Evolutionary conservation across 306 rosid genomes (phyloP).

Genomic region (Canavalia ensiformis): DNA sequence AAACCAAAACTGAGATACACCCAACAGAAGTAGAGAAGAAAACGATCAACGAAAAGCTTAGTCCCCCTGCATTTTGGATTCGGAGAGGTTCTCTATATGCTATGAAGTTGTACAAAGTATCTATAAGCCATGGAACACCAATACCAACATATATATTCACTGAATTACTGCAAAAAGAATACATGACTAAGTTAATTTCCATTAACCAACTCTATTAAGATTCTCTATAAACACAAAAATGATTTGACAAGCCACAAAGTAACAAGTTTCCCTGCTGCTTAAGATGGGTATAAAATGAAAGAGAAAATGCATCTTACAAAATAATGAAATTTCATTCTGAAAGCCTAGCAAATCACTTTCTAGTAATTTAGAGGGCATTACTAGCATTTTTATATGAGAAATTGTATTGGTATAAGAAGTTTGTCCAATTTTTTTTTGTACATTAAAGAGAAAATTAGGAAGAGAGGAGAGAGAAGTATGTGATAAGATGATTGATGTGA

Average conservation of each 20-base stretch:
- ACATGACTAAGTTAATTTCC: constrained; percentile 21
- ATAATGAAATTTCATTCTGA: constrained; percentile 8
- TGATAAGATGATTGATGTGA: no score
- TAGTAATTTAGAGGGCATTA: constrained; percentile 20
- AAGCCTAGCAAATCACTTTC: not conserved
- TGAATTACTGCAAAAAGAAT: constrained; percentile 71
- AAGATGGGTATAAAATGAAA: constrained; percentile 22
- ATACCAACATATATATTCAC: constrained; percentile 96
- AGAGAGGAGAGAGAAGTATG: no score
- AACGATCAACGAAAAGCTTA: constrained; percentile 85
- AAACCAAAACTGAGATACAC: constrained; percentile 78
- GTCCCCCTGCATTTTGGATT: constrained; percentile 80
- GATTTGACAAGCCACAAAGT: constrained; percentile 36
- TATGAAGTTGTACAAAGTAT: constrained; percentile 79
- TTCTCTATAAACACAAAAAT: not conserved
- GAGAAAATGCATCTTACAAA: not conserved
- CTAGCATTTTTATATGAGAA: constrained; percentile 1
- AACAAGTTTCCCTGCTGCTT: constrained; percentile 26
- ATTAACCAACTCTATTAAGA: constrained; percentile 30
- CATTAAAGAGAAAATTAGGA: no score
- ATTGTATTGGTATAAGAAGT: no score
- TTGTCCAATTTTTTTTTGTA: no score
- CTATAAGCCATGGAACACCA: constrained; percentile 94
- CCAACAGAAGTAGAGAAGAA: constrained; percentile 86
- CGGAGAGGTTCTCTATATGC: constrained; percentile 76